phyloP scores from a whole-genome alignment of 805 yeast species.

The Kodamaea hsintzibuensis region DNA sequence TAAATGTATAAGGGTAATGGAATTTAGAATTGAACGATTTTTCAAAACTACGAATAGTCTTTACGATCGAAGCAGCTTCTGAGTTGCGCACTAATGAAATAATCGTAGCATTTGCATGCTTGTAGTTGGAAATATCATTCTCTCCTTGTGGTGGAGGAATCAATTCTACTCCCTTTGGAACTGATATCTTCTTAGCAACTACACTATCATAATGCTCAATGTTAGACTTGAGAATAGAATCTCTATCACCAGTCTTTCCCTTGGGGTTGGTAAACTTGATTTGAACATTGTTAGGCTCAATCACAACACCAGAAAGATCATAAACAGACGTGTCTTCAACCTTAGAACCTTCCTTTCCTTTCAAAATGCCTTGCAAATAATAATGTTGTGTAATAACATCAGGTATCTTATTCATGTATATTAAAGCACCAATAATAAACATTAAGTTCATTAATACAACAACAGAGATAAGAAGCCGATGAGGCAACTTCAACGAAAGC shows the following conservation, averaged over 20 bases:
- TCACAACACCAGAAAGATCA: conserved; percentile 7
- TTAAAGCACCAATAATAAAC: background rate
- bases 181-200: conserved; percentile 37
- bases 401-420: conserved; percentile 2
- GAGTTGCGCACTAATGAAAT: conserved; percentile 69
- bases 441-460: background rate
- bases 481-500: background rate
- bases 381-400: background rate
- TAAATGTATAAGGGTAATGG: conserved; percentile 77
- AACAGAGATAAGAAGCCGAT: background rate
- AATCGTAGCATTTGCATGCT: conserved; percentile 73
- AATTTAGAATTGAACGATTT: conserved; percentile 65
- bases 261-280: conserved; percentile 33
- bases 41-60: conserved; percentile 64
- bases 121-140: conserved; percentile 23
- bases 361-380: background rate
- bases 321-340: background rate
- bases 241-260: conserved; percentile 27
- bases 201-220: conserved; percentile 37
- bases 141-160: conserved; percentile 28
- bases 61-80: conserved; percentile 51
- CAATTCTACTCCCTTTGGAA: conserved; percentile 48
- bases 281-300: conserved; percentile 31
- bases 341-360: background rate
- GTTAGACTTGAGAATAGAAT: conserved; percentile 39